A percentile compares a stretch with the other conserved stretches of the same genome.
Conservation (phyloP, 2,329 filamentous ascomycete genomes). For the Fusarium phyllophilum region DNA sequence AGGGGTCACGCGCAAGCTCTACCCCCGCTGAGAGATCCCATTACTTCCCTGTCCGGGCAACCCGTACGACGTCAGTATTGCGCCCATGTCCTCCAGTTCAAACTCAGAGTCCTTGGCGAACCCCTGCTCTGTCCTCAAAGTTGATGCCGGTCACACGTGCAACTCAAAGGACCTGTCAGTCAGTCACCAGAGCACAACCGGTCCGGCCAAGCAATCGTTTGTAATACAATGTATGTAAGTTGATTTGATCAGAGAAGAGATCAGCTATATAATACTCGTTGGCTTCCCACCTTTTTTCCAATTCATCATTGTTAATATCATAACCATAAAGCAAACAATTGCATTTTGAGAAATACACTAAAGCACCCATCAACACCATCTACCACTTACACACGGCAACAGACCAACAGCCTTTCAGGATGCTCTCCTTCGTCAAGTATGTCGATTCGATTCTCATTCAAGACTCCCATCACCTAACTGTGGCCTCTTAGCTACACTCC, state of each 20-base stretch:
- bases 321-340: slow-evolving; percentile 2
- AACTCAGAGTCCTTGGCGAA: slow-evolving; percentile 1
- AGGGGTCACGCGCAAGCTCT: slow-evolving; percentile 20
- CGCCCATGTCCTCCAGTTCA: slow-evolving; percentile 11
- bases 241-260: neutral
- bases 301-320: neutral
- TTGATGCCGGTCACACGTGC: slow-evolving; percentile 32
- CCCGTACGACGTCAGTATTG: slow-evolving; percentile 31
- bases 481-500: slow-evolving; percentile 30
- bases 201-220: slow-evolving; percentile 21
- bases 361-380: neutral
- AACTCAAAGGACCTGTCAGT: neutral
- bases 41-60: slow-evolving; percentile 11
- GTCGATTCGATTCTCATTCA: neutral
- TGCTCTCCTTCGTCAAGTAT: slow-evolving; percentile 40
- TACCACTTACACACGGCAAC: neutral
- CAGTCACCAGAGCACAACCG: slow-evolving; percentile 24
- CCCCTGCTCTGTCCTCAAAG: slow-evolving; percentile 8
- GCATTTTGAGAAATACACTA: neutral
- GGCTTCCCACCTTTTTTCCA: neutral
- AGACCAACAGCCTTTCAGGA: slow-evolving; percentile 2
- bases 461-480: neutral
- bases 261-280: slow-evolving; percentile 21
- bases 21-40: slow-evolving; percentile 19
- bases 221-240: slow-evolving; percentile 7